Conservation (phyloP, 345 rosid species). For the Melastoma malabathricum region DNA sequence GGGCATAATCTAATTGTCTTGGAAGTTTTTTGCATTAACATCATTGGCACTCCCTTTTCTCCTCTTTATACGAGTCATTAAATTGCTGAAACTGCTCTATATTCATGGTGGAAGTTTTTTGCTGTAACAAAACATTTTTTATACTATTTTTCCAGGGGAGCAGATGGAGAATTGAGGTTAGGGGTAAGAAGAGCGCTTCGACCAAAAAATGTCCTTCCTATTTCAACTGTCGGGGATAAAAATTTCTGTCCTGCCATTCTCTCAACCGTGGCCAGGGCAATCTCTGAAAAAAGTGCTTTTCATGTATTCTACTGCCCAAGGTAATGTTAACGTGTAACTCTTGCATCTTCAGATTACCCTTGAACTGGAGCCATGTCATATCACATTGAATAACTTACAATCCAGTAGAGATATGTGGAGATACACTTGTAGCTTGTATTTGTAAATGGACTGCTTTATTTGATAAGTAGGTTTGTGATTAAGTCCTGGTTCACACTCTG, state of each 20-base stretch:
- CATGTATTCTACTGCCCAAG: constrained; percentile 79
- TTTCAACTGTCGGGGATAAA: constrained; percentile 38
- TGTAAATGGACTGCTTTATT: too few species aligned
- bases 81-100: not conserved
- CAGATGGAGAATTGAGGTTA: constrained; percentile 68
- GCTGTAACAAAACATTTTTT: not conserved
- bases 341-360: too few species aligned
- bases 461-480: too few species aligned
- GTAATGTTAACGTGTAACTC: constrained; percentile 18
- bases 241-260: constrained; percentile 38
- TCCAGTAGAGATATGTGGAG: too few species aligned
- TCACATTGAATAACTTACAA: too few species aligned
- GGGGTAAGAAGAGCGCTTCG: constrained; percentile 70
- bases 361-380: too few species aligned
- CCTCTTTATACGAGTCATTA: not conserved
- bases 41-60: too few species aligned
- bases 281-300: constrained; percentile 51
- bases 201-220: constrained; percentile 71
- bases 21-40: too few species aligned
- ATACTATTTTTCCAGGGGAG: constrained; percentile 36
- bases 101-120: not conserved
- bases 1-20: too few species aligned
- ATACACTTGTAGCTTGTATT: too few species aligned
- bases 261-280: constrained; percentile 52
- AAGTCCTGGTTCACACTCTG: too few species aligned